A percentile compares a stretch with the other conserved stretches of the same genome.
Conservation (phyloP, 2,329 filamentous ascomycete genomes). For the Cladosporium cucumerinum region DNA sequence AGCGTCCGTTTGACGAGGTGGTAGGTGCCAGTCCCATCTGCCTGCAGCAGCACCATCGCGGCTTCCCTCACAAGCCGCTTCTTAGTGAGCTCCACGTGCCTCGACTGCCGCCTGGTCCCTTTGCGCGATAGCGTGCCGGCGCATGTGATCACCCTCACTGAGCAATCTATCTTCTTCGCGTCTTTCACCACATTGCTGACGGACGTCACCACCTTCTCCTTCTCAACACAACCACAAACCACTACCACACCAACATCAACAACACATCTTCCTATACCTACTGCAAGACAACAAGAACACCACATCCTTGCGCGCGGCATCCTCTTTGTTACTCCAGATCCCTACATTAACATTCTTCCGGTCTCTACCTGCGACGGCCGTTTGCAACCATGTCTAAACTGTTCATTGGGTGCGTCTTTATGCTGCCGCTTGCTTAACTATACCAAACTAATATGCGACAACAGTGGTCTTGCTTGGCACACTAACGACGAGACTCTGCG, state of each 20-base stretch:
- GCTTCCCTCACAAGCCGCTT: constrained; percentile 9
- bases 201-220: constrained; percentile 7
- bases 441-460: constrained; percentile 1
- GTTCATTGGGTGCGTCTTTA: constrained; percentile 76
- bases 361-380: constrained; percentile 31
- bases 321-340: neutral
- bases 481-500: constrained; percentile 86
- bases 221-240: neutral
- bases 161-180: constrained; percentile 12
- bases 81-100: constrained; percentile 12
- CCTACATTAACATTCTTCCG: constrained; percentile 22
- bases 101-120: constrained; percentile 9
- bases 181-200: neutral
- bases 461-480: constrained; percentile 95
- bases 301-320: neutral
- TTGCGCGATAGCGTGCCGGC: constrained; percentile 16
- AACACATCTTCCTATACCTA: neutral
- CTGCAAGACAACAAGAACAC: neutral
- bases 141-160: constrained; percentile 16
- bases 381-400: constrained; percentile 75
- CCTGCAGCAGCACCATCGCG: constrained; percentile 4
- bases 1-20: constrained; percentile 1
- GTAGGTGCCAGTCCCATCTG: neutral
- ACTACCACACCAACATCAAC: neutral
- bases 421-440: neutral